Evolutionary conservation across 495 filamentous ascomycete species (phyloP), one percentile per base, ranked within the genome.

Genomic region (Bacidia rubella): DNA sequence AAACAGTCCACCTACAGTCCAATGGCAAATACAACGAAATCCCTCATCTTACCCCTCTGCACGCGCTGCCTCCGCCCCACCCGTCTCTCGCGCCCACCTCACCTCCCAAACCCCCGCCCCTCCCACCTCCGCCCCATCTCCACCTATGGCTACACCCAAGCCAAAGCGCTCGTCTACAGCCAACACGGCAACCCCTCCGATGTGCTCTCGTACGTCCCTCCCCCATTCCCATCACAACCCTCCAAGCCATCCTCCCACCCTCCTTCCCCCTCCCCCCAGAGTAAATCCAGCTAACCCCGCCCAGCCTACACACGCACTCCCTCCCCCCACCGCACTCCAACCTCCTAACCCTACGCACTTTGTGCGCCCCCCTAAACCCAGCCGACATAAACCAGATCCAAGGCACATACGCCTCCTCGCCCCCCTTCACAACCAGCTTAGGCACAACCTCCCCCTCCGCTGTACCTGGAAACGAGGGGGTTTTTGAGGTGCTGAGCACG

Each of bases 341-440:
- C 35, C 70, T 79, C 59, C 74, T 86, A 38, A 84, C 77, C 47
- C 69, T 87, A 47, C 80, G 80, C 60, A 80, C 93, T 57, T 84
- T 97, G 60, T 82, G 89, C 44, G 80, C 87, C 1, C 89, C 92
- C 45, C 82, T 97, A 62, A 99, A 99, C 75, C 92, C 92, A 22
- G 88, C 92, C 54, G 92, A 99, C 73, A 85, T 99, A 57, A 98
- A 97, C 72, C 80, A 86, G 65, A 82, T 97, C 64, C 90, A 98
- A 70, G 92, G 93, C 47, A 85, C 90, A n/a, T 99, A 99, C 73
- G 83, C 84, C 60, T 90, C 93, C 0, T 83, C 83, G 60, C 90
- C 93, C 0, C 62, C 72, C 29, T 86, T 95, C 67, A 76, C 78
- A 25, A 76, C 74, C 4, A 61, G 74, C 1, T 79, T 98, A 39